A percentile compares a stretch with the other conserved stretches of the same genome.
Evolutionary conservation across 1,284 basidiomycete genomes (phyloP).

Genomic region (Sphaerobolus stellatus): DNA sequence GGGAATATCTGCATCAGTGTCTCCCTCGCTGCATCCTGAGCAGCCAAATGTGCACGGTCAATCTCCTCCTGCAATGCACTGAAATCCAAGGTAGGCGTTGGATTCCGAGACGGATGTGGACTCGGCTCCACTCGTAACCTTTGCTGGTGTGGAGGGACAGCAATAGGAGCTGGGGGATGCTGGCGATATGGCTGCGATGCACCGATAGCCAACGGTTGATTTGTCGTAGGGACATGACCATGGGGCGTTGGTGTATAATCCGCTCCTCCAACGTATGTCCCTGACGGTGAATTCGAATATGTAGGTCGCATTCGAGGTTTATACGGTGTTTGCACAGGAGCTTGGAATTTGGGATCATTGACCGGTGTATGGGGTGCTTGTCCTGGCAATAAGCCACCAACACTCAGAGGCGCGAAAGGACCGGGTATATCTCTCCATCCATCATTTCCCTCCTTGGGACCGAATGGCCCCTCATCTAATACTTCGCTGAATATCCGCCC

Average conservation of each 20-base stretch:
- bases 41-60: slow-evolving; percentile 69
- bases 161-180: slow-evolving; percentile 25
- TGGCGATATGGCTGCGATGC: slow-evolving; percentile 36
- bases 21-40: slow-evolving; percentile 60
- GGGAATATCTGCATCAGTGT: slow-evolving; percentile 90
- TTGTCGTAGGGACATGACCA: slow-evolving; percentile 37
- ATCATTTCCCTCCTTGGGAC: slow-evolving; percentile 32
- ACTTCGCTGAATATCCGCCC: slow-evolving; percentile 83
- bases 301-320: slow-evolving; percentile 60
- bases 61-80: slow-evolving; percentile 75
- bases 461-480: slow-evolving; percentile 50
- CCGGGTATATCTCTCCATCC: slow-evolving; percentile 47
- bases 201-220: slow-evolving; percentile 41
- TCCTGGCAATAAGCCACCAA: slow-evolving; percentile 34
- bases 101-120: slow-evolving; percentile 56
- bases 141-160: slow-evolving; percentile 19
- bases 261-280: neutral
- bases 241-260: slow-evolving; percentile 54
- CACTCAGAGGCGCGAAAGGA: slow-evolving; percentile 50
- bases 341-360: slow-evolving; percentile 24
- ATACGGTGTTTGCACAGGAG: slow-evolving; percentile 67
- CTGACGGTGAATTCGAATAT: slow-evolving; percentile 9
- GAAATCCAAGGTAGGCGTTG: slow-evolving; percentile 69
- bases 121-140: slow-evolving; percentile 17
- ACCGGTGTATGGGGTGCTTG: slow-evolving; percentile 41